phyloP scores from a whole-genome alignment of 2,329 filamentous ascomycete species.

The Bertia moriformis region DNA sequence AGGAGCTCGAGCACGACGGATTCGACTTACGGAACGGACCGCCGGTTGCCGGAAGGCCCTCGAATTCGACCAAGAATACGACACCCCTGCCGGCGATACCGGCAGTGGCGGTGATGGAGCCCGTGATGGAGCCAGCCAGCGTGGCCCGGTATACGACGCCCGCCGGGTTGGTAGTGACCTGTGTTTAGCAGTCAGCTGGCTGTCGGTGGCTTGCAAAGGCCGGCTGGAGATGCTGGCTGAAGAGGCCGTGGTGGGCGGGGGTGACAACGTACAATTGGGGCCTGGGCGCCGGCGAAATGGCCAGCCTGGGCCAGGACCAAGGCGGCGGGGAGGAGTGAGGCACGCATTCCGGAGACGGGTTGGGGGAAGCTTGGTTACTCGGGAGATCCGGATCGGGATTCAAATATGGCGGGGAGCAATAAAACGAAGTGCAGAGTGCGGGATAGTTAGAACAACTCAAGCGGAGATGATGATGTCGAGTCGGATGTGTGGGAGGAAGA shows the following conservation, averaged over 20 bases:
- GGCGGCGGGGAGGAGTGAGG: too few species aligned
- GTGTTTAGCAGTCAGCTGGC: conserved; percentile 8
- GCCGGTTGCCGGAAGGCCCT: conserved; percentile 21
- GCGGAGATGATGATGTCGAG: too few species aligned
- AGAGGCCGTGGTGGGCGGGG: not conserved
- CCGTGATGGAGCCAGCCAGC: conserved; percentile 39
- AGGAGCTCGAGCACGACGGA: not conserved
- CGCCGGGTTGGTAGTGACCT: conserved; percentile 38
- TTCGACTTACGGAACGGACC: conserved; percentile 26
- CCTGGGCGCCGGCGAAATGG: not conserved
- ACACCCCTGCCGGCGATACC: conserved; percentile 29
- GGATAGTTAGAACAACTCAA: too few species aligned
- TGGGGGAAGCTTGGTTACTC: too few species aligned
- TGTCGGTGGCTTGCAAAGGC: too few species aligned
- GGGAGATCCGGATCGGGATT: too few species aligned
- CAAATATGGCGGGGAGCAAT: too few species aligned
- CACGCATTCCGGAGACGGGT: too few species aligned
- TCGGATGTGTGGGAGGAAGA: too few species aligned
- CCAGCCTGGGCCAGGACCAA: too few species aligned
- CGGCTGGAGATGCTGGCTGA: too few species aligned
- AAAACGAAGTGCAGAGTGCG: too few species aligned
- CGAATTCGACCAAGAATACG: conserved; percentile 20
- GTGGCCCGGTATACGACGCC: conserved; percentile 36
- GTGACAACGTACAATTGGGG: not conserved
- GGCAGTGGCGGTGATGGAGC: conserved; percentile 30